Conservation (phyloP, 208 protist genomes). For the Herpetomonas samuelpessoai region DNA sequence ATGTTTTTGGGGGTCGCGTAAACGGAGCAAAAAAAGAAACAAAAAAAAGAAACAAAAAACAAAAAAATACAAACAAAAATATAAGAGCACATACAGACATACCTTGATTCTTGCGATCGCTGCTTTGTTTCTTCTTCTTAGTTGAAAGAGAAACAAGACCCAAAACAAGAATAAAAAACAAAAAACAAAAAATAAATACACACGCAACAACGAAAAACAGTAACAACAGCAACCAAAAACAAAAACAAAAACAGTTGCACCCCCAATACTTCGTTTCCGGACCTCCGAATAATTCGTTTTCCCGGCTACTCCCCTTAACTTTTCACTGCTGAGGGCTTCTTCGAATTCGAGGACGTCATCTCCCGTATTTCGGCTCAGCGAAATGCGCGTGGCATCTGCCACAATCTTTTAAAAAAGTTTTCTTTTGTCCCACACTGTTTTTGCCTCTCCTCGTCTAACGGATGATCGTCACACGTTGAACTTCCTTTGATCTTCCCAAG, state of each 20-base stretch:
- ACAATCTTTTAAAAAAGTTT: too few relatives aligned
- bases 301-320: conserved; percentile 4
- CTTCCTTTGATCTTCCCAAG: not conserved
- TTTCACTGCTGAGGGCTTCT: too few relatives aligned
- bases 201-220: conserved; percentile 8
- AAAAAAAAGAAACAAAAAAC: conserved; percentile 13
- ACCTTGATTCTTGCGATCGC: too few relatives aligned
- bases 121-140: too few relatives aligned
- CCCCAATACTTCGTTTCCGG: not conserved
- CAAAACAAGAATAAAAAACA: conserved; percentile 9
- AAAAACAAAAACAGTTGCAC: conserved; percentile 5
- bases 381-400: too few relatives aligned
- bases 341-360: too few relatives aligned
- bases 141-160: not conserved
- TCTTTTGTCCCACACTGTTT: too few relatives aligned
- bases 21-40: conserved; percentile 13
- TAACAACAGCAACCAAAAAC: conserved; percentile 5
- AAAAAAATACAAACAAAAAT: conserved; percentile 8
- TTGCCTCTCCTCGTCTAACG: too few relatives aligned
- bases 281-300: too few relatives aligned
- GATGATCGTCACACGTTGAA: too few relatives aligned
- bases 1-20: too few relatives aligned
- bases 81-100: conserved; percentile 9
- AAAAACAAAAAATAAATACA: conserved; percentile 10
- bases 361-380: too few relatives aligned